Evolutionary conservation across 2,329 filamentous ascomycete species (phyloP).

Genomic region (Bipolaris zeicola): DNA sequence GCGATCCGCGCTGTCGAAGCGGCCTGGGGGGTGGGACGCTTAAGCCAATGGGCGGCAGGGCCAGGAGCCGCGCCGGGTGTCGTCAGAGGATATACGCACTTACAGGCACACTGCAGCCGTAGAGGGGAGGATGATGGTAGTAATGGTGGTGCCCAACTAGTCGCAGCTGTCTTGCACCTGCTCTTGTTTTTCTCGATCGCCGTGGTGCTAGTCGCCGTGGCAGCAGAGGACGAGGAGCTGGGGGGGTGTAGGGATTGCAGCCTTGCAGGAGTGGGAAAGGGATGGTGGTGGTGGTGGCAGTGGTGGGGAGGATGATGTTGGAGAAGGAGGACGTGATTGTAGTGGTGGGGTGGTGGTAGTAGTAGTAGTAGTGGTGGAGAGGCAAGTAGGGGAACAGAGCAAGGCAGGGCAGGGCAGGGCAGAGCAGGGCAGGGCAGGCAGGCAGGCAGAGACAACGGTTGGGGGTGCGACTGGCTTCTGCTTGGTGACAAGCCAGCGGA

Average conservation of each 20-base stretch:
- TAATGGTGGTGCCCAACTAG: slow-evolving; percentile 5
- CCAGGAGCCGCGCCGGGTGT: slow-evolving; percentile 17
- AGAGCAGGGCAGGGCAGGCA: neutral
- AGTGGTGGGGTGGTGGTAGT: neutral
- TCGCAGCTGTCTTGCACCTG: neutral
- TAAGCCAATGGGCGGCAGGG: slow-evolving; percentile 23
- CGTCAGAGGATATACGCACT: slow-evolving; percentile 5
- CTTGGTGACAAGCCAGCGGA: slow-evolving; percentile 12
- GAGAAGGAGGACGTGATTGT: neutral
- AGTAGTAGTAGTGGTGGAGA: neutral
- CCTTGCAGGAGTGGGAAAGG: neutral
- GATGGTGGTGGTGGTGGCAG: neutral
- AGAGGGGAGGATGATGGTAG: neutral
- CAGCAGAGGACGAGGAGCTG: neutral
- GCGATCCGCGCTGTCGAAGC: slow-evolving; percentile 24
- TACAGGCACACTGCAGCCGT: slow-evolving; percentile 2
- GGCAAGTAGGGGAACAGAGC: slow-evolving; percentile 6
- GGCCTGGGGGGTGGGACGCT: slow-evolving; percentile 11
- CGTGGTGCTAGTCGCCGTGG: neutral
- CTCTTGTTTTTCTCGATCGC: neutral
- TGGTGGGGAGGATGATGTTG: neutral
- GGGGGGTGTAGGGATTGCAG: neutral
- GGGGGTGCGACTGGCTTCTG: slow-evolving; percentile 11
- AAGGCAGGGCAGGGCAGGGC: slow-evolving; percentile 4
- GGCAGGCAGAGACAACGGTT: slow-evolving; percentile 4